Conservation (phyloP, 2,329 filamentous ascomycete species). For the Botrytis deweyae region DNA sequence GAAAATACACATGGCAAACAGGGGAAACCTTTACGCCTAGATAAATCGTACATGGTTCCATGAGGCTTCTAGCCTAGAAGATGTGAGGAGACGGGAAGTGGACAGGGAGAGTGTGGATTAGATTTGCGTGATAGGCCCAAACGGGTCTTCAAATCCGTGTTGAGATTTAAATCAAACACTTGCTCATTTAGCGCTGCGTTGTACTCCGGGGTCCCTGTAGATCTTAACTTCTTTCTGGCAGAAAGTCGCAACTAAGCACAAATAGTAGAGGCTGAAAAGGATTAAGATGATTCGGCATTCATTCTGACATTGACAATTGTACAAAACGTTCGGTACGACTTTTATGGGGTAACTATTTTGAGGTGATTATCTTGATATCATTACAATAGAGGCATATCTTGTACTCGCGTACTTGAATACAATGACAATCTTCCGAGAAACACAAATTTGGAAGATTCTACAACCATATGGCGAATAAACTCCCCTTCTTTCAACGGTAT, state of each 20-base stretch:
- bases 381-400: not conserved
- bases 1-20: constrained; percentile 13
- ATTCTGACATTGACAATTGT: not conserved
- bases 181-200: constrained; percentile 1
- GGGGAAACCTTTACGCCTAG: not conserved
- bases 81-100: not conserved
- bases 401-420: not conserved
- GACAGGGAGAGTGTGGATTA: not conserved
- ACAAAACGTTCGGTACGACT: not conserved
- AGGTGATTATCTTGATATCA: not conserved
- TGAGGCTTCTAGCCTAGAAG: constrained; percentile 6
- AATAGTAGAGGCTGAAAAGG: not conserved
- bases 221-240: not conserved
- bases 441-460: not conserved
- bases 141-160: not conserved
- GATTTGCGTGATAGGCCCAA: not conserved
- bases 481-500: not conserved
- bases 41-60: constrained; percentile 10
- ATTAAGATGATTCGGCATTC: not conserved
- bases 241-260: not conserved
- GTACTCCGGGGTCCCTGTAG: not conserved
- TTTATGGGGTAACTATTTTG: not conserved
- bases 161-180: constrained; percentile 5
- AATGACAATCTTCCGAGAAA: constrained; percentile 7
- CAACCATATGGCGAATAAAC: not conserved